phyloP scores from a whole-genome alignment of 345 rosid species.

The Arabis hirsuta region DNA sequence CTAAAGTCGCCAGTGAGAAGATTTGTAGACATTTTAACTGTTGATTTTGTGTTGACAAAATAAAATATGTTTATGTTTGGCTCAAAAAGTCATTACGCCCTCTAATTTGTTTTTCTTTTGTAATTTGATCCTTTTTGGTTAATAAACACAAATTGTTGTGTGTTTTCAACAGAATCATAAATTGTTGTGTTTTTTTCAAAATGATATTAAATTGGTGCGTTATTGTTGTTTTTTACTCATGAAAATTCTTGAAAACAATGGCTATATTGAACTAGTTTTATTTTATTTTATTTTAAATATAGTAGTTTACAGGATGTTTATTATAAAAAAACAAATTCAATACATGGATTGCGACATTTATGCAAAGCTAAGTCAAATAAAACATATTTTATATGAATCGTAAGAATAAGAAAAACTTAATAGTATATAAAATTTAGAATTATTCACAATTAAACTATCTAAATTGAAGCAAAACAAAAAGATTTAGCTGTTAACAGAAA shows the following conservation, averaged over 20 bases:
- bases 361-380: no score
- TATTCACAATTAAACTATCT: background rate
- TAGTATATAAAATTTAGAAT: no score
- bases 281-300: no score
- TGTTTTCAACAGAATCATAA: no score
- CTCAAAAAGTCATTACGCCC: no score
- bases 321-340: background rate
- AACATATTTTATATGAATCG: no score
- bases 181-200: background rate
- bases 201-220: background rate
- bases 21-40: slow-evolving; percentile 2
- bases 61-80: no score
- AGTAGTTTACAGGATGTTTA: background rate
- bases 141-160: background rate
- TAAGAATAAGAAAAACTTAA: background rate
- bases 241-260: background rate
- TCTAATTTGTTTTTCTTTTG: background rate
- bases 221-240: background rate
- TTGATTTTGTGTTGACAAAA: background rate
- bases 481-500: slow-evolving; percentile 4
- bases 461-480: background rate
- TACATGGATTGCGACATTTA: background rate
- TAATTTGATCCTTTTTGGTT: background rate
- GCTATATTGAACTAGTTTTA: background rate
- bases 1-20: background rate